Evolutionary conservation across 768 basidiomycete species (phyloP).

Genomic region (Roridomyces roridus): DNA sequence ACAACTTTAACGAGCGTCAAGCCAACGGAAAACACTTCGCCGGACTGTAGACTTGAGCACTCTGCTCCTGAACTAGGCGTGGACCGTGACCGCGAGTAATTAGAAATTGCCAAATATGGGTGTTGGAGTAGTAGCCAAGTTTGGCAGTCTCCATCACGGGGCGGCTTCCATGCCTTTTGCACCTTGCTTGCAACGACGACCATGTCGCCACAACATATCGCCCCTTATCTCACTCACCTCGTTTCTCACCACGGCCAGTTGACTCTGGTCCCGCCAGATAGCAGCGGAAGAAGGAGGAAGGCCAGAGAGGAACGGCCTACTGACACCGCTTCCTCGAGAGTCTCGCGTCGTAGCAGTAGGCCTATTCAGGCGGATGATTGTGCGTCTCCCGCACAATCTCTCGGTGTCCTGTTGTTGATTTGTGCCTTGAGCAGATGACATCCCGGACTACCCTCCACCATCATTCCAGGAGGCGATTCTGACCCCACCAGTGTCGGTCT

Average conservation of each 20-base stretch:
- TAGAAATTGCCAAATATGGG: constrained; percentile 5
- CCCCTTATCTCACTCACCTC: constrained; percentile 65
- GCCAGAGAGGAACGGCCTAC: constrained; percentile 52
- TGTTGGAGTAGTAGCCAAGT: background rate
- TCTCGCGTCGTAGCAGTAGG: background rate
- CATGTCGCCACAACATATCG: constrained; percentile 52
- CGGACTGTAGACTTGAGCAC: too few relatives aligned
- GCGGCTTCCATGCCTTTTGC: constrained; percentile 12
- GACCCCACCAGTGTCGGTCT: constrained; percentile 46
- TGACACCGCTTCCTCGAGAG: constrained; percentile 12
- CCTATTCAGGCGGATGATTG: constrained; percentile 12
- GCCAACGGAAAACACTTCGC: too few relatives aligned
- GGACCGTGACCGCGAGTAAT: too few relatives aligned
- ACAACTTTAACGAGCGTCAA: too few relatives aligned
- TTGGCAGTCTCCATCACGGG: background rate
- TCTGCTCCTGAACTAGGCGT: too few relatives aligned
- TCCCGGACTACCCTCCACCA: constrained; percentile 76
- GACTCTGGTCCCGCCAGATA: constrained; percentile 57
- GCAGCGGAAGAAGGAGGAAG: constrained; percentile 53
- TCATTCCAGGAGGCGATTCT: constrained; percentile 75
- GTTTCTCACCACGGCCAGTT: constrained; percentile 60
- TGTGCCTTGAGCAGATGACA: constrained; percentile 25
- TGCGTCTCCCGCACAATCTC: constrained; percentile 1
- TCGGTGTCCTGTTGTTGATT: constrained; percentile 34
- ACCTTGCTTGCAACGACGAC: constrained; percentile 14